Evolutionary conservation across 1,284 basidiomycete genomes (phyloP).

Genomic region (Golubevia sp.): DNA sequence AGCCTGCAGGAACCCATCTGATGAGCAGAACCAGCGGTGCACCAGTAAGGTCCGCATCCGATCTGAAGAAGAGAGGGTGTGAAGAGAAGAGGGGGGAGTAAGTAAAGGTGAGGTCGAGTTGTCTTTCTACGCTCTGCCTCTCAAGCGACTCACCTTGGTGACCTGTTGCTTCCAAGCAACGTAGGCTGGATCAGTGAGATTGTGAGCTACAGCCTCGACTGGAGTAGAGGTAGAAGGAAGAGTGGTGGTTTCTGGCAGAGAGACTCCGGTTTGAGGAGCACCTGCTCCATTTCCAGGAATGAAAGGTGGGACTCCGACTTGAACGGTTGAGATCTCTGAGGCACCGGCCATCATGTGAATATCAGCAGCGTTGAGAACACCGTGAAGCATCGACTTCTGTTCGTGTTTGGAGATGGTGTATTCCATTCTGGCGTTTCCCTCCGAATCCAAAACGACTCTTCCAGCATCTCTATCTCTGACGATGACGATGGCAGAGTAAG

Average conservation of each 20-base stretch:
- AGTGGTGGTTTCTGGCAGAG: constrained; percentile 38
- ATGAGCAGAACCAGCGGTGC: constrained; percentile 45
- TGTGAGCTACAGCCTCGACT: constrained; percentile 32
- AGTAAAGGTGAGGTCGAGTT: neutral
- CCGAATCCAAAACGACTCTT: constrained; percentile 59
- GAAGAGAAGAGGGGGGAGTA: neutral
- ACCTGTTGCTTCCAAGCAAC: constrained; percentile 52
- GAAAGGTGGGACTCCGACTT: constrained; percentile 50
- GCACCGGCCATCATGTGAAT: constrained; percentile 63
- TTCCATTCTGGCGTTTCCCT: constrained; percentile 59
- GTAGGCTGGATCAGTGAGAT: constrained; percentile 42
- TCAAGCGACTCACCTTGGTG: constrained; percentile 13
- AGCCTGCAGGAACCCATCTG: constrained; percentile 64
- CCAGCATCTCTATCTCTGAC: constrained; percentile 60
- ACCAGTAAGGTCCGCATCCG: constrained; percentile 30
- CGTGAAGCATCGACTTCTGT: constrained; percentile 56
- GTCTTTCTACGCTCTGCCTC: neutral
- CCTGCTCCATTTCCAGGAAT: constrained; percentile 8
- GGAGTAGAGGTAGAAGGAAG: constrained; percentile 40
- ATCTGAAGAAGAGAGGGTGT: neutral
- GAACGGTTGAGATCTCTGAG: constrained; percentile 60
- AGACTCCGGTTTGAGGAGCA: constrained; percentile 11
- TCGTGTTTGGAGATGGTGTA: constrained; percentile 63
- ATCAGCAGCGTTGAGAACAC: constrained; percentile 61
- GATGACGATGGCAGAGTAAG: constrained; percentile 54